Conservation (phyloP, 345 rosid species). For the Populus ilicifolia region DNA sequence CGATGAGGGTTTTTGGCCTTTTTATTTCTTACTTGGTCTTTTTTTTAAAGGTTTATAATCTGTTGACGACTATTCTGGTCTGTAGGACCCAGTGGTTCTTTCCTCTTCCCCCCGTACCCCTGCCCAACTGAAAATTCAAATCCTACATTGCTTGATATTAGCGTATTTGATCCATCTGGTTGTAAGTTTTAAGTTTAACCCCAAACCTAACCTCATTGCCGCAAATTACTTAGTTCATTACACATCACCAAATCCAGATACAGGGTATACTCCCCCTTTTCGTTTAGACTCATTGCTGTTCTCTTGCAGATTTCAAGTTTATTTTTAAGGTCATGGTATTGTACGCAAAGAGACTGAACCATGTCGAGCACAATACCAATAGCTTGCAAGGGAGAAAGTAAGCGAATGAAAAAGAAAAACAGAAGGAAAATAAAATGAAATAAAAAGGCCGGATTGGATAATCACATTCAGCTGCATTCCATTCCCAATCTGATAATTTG, state of each 20-base stretch:
- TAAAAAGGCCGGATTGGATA: not conserved
- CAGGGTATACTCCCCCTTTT: not conserved
- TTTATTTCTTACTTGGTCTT: conserved; percentile 19
- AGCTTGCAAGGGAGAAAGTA: not conserved
- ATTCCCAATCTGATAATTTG: conserved; percentile 2
- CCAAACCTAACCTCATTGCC: too few species aligned
- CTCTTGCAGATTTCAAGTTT: not conserved
- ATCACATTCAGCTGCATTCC: not conserved
- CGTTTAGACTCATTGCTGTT: not conserved
- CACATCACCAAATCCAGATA: not conserved
- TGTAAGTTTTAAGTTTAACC: too few species aligned
- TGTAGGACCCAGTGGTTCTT: conserved; percentile 3
- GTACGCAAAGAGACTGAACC: not conserved
- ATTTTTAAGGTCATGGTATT: not conserved
- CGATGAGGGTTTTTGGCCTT: not conserved
- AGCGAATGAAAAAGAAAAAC: not conserved
- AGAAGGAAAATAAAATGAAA: not conserved
- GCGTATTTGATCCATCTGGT: too few species aligned
- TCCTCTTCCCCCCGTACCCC: not conserved
- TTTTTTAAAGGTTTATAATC: conserved; percentile 34
- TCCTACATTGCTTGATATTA: too few species aligned
- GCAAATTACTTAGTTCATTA: too few species aligned
- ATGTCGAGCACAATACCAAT: not conserved
- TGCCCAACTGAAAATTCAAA: not conserved
- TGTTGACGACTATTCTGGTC: not conserved